These are phyloP conservation scores for Pulveroboletus frians DNA, from an alignment of 768 basidiomycete species.

Conservation along the genomic window DNA sequence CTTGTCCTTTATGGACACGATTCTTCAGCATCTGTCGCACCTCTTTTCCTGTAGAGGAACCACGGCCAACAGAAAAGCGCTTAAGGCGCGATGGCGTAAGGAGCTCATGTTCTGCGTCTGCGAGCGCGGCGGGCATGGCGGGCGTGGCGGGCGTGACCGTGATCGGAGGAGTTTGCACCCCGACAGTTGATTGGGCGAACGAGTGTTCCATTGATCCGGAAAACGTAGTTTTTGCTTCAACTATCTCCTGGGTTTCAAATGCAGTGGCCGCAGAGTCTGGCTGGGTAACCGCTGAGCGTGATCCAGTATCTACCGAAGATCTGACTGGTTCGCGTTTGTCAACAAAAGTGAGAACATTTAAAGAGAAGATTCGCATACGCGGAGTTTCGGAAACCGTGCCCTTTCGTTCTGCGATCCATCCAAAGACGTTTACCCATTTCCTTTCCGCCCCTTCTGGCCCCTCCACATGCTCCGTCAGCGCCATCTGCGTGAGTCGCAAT, in stretches of 20 bases:
- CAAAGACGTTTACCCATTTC: constrained; percentile 80
- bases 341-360: not conserved
- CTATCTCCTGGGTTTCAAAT: constrained; percentile 9
- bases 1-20: constrained; percentile 68
- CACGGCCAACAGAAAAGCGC: constrained; percentile 33
- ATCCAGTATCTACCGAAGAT: constrained; percentile 28
- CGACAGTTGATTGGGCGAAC: not conserved
- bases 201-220: constrained; percentile 2
- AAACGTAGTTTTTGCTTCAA: constrained; percentile 9
- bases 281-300: constrained; percentile 25
- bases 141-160: constrained; percentile 62
- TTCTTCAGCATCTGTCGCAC: constrained; percentile 71
- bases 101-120: constrained; percentile 24
- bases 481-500: constrained; percentile 79
- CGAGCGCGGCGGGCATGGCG: constrained; percentile 59
- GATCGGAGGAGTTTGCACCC: constrained; percentile 36
- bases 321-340: constrained; percentile 17
- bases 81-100: constrained; percentile 15
- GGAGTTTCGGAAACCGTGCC: constrained; percentile 28
- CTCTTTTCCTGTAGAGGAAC: constrained; percentile 62
- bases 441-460: constrained; percentile 79
- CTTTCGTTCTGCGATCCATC: constrained; percentile 72
- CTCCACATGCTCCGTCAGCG: constrained; percentile 74
- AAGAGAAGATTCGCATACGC: constrained; percentile 13
- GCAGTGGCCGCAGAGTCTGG: constrained; percentile 10